Conservation (phyloP, 192 early-diverging fungal genomes). For the Entophlyctis helioformis region DNA sequence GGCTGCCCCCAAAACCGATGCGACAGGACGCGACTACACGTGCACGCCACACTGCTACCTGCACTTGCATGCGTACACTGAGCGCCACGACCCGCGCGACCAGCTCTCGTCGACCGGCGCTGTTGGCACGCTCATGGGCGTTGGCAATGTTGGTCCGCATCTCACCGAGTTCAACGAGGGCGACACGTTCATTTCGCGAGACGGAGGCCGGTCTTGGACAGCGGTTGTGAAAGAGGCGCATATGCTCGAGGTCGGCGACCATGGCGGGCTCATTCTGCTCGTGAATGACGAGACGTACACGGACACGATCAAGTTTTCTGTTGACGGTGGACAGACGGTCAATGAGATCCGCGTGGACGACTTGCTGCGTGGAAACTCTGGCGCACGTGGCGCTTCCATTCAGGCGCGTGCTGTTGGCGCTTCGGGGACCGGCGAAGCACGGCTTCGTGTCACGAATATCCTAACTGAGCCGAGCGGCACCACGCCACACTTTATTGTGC, state of each 20-base stretch:
- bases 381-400: neutral
- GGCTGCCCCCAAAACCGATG: conserved; percentile 3
- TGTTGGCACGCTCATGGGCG: conserved; percentile 75
- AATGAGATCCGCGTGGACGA: neutral
- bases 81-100: conserved; percentile 50
- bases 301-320: conserved; percentile 20
- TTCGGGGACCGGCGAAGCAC: conserved; percentile 1
- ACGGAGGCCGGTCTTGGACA: conserved; percentile 77
- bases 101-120: conserved; percentile 61
- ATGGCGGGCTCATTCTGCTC: conserved; percentile 73
- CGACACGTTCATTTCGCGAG: conserved; percentile 68
- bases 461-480: conserved; percentile 21
- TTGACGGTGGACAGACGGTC: conserved; percentile 16
- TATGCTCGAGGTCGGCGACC: conserved; percentile 81
- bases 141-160: conserved; percentile 71
- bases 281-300: conserved; percentile 62
- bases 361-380: conserved; percentile 1
- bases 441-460: conserved; percentile 18
- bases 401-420: neutral
- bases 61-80: conserved; percentile 72
- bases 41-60: conserved; percentile 43
- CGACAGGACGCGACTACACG: neutral
- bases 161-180: conserved; percentile 47
- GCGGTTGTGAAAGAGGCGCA: conserved; percentile 54
- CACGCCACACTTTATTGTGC: conserved; percentile 9